Percentiles rank a stretch among this genome's conserved stretches.
Evolutionary conservation across 768 basidiomycete species (phyloP).

Genomic region (Sporobolomyces phaffii): DNA sequence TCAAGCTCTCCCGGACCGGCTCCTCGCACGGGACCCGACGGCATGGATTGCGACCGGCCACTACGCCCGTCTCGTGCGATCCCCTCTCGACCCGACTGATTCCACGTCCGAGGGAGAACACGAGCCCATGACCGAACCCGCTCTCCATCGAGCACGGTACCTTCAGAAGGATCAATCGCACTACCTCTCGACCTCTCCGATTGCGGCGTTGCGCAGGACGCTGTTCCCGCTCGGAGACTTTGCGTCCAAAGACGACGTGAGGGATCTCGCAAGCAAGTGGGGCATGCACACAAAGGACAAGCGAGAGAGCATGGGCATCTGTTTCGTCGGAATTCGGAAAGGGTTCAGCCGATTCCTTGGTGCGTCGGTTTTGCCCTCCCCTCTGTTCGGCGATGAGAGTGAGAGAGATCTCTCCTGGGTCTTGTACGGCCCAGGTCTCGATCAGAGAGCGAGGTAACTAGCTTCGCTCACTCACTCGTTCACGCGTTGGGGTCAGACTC

Average conservation of each 20-base stretch:
- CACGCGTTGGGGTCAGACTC: constrained; percentile 53
- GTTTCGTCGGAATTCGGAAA: constrained; percentile 79
- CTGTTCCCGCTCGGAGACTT: constrained; percentile 70
- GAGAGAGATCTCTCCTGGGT: no score
- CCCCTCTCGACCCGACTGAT: constrained; percentile 29
- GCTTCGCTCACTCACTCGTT: neutral
- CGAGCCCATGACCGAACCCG: constrained; percentile 44
- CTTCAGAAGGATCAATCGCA: constrained; percentile 81
- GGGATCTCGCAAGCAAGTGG: constrained; percentile 61
- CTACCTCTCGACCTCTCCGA: constrained; percentile 57
- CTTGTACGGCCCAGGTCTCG: no score
- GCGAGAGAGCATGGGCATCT: constrained; percentile 86
- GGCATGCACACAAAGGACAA: constrained; percentile 66
- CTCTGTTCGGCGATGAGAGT: no score
- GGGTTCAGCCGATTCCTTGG: constrained; percentile 69
- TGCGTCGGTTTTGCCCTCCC: constrained; percentile 46
- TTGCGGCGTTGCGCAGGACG: constrained; percentile 45
- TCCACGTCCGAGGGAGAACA: no score
- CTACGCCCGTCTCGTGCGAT: constrained; percentile 68
- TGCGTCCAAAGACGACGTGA: constrained; percentile 61
- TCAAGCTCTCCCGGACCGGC: constrained; percentile 64
- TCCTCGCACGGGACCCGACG: constrained; percentile 47
- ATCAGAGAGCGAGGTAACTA: neutral
- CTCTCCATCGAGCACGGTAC: constrained; percentile 54
- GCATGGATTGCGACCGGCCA: constrained; percentile 83